These are phyloP conservation scores for Lathyrus tuberosus DNA, from an alignment of 306 rosid genomes.

Conservation along the genomic window DNA sequence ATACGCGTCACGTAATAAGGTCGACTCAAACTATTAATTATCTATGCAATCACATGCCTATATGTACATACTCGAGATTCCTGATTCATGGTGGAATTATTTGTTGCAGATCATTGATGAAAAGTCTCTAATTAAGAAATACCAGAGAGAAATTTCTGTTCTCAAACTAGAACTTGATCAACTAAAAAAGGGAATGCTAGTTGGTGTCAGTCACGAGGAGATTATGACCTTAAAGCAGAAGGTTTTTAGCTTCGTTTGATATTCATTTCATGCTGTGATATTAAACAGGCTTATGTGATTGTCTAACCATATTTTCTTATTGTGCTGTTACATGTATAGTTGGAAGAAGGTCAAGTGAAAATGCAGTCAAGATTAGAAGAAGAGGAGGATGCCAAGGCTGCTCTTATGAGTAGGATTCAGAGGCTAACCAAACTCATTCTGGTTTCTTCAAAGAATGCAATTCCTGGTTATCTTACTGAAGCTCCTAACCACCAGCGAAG, in stretches of 20 bases:
- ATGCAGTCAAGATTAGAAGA: constrained; percentile 99
- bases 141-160: constrained; percentile 90
- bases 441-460: constrained; percentile 89
- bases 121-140: constrained; percentile 94
- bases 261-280: constrained; percentile 30
- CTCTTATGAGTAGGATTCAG: constrained; percentile 99
- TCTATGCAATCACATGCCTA: constrained; percentile 20
- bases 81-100: constrained; percentile 33
- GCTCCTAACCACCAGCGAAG: constrained; percentile 76
- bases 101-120: constrained; percentile 89
- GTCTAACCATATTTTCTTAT: constrained; percentile 15
- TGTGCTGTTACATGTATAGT: constrained; percentile 50
- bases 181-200: constrained; percentile 76
- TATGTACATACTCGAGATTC: constrained; percentile 26
- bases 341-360: constrained; percentile 98
- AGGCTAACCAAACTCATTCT: constrained; percentile 97
- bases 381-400: constrained; percentile 99
- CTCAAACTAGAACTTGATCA: constrained; percentile 98
- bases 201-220: constrained; percentile 91
- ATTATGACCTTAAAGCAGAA: constrained; percentile 80
- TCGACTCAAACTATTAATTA: constrained; percentile 38
- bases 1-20: constrained; percentile 96
- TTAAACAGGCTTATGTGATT: constrained; percentile 20
- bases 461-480: constrained; percentile 83
- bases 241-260: constrained; percentile 52